Evolutionary conservation across 179 eudicot species (phyloP), one percentile per base, ranked within the genome.

Genomic region (Beta corolliflora): DNA sequence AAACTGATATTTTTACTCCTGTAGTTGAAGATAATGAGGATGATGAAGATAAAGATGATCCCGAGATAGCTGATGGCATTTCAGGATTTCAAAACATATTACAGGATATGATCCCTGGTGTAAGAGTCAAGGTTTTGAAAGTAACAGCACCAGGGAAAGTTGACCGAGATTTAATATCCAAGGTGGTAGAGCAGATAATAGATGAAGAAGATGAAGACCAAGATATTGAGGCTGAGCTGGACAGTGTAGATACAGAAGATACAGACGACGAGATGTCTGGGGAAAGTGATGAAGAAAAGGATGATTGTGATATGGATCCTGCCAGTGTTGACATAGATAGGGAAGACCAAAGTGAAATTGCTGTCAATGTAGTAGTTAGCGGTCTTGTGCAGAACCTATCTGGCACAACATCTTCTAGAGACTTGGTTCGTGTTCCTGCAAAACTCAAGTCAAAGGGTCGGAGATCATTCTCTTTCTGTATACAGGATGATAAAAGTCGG

Each of bases 61-160:
- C 89, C 66, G 91, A 90, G 78, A 41, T 80, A 41, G 79, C 90
- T 81, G 94, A 90, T 77, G 91, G 81, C 69, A 46, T 89, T 29
- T 79, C 89, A 53, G 91, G 91, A 77, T 94, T 93, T 79, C 92
- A 89, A 75, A 89, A 87, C 87, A 76, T 88, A 46, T 87, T 94
- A 84, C 91, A 87, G 68, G 97, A 93, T 91, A 88, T 93, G 92
- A 89, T 93, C 79, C 95, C 99, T 88, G 97, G 97, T 88, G 91
- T 88, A 65, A 88, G 89, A 83, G 94, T 96, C 68, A 92, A 91
- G 87, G 93, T 93, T 71, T 80, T 94, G 89, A 93, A 93, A 83
- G 93, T 94, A 80, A 87, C 97, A 81, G 36, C 89, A 61, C 92
- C 97, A 48, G 94, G 81, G 65, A 93, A 91, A 82, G 84, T 88